These are phyloP conservation scores for Silene coronaria DNA, from an alignment of 179 eudicot genomes.

Conservation along the genomic window DNA sequence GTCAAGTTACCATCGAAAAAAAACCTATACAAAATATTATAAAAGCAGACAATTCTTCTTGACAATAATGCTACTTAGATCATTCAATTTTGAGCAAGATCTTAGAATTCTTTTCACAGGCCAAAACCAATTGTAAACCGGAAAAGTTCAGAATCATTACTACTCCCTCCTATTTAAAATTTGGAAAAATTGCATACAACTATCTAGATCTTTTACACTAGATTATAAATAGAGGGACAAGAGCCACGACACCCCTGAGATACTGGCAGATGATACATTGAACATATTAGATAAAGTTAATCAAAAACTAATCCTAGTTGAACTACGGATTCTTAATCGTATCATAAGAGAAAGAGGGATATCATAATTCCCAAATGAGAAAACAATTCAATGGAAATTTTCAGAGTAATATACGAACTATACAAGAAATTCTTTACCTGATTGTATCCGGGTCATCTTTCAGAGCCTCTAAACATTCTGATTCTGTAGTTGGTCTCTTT, in stretches of 20 bases:
- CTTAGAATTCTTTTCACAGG: too few relatives aligned
- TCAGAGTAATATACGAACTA: background rate
- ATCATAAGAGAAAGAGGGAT: background rate
- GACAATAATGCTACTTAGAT: background rate
- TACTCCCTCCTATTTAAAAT: background rate
- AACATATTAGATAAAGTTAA: too few relatives aligned
- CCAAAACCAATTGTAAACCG: too few relatives aligned
- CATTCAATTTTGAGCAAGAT: background rate
- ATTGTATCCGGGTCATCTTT: conserved; percentile 76
- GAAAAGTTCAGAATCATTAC: too few relatives aligned
- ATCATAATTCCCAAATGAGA: background rate
- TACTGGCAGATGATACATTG: background rate
- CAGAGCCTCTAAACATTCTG: conserved; percentile 50
- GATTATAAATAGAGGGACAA: background rate
- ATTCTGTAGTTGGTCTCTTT: conserved; percentile 35
- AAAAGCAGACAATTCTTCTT: too few relatives aligned
- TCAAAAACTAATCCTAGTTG: too few relatives aligned
- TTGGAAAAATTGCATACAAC: background rate
- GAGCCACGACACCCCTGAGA: background rate
- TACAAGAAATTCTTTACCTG: conserved; percentile 33
- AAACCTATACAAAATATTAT: too few relatives aligned
- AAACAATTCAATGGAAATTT: too few relatives aligned
- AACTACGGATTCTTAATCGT: too few relatives aligned
- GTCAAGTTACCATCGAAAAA: background rate
- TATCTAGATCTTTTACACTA: background rate